Percentiles rank a stretch among this genome's conserved stretches.
phyloP scores from a whole-genome alignment of 192 early-diverging fungal species.

The Phlyctochytrium arcticum region DNA sequence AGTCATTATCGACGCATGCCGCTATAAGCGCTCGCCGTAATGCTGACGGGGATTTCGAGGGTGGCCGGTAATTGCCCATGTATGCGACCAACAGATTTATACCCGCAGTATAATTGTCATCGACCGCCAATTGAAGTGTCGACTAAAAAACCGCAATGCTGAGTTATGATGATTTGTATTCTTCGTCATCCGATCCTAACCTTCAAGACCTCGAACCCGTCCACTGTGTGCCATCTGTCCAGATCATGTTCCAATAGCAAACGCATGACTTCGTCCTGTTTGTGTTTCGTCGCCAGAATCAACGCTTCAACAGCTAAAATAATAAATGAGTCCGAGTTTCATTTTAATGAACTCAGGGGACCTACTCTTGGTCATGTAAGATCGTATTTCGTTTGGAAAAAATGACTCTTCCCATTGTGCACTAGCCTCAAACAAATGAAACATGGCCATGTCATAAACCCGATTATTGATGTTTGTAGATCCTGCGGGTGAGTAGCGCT shows the following conservation, averaged over 20 bases:
- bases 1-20: conserved; percentile 4
- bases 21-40: not conserved
- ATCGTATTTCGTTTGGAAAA: conserved; percentile 5
- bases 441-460: not conserved
- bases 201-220: not conserved
- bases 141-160: no score
- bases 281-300: conserved; percentile 3
- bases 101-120: not conserved
- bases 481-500: not conserved
- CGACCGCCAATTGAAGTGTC: conserved; percentile 11
- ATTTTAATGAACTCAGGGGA: not conserved
- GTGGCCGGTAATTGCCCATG: not conserved
- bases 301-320: conserved; percentile 1
- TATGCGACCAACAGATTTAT: not conserved
- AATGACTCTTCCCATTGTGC: conserved; percentile 2
- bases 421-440: not conserved
- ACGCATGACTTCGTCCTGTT: conserved; percentile 4
- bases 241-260: conserved; percentile 5
- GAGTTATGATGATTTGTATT: no score
- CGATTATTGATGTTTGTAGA: not conserved
- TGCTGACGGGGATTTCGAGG: conserved; percentile 5
- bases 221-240: conserved; percentile 8
- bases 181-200: not conserved
- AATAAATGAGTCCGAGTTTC: not conserved
- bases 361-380: conserved; percentile 4